Base-by-base conservation (phyloP, 192 early-diverging fungal species). In the Backusella westeae region DNA sequence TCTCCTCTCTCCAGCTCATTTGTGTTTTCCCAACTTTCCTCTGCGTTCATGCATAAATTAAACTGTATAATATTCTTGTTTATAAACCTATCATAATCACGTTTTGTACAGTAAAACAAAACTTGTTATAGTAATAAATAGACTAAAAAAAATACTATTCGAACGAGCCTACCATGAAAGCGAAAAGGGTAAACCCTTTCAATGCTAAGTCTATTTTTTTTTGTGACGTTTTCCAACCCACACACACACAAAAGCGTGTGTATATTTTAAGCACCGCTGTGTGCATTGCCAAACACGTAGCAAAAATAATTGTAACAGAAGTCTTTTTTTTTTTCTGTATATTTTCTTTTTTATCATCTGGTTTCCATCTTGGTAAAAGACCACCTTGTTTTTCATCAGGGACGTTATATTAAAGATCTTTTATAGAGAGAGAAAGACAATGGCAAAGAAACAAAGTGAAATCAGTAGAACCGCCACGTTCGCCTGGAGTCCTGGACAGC, bases 401-500 rank as follows among this genome's bases (percentile, higher is more conserved):
- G 4, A 9, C 2, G 3, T 38, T 38, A 70, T 46, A 71, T 23
- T 35, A n/a, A 36, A 68, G 0, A 10, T 0, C 21, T 59, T 59
- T 23, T 63, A 63, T 26, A 29, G 23, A 23, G 10, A 59, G n/a
- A 23, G 26, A 56, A n/a, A 26, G 5, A 65, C 52, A 63, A 79
- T 79, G 78, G 78, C 71, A 52, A 88, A 86, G 84, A 88, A 84
- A 71, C 83, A 89, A 72, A 91, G 86, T 69, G 86, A 86, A 75
- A 84, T 94, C 67, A 86, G 90, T 75, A 90, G 94, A 75, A 97
- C 96, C 23, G 93, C 96, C 6, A 95, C 94, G 12, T 86, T 95
- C 67, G 94, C 95, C 17, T 98, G 98, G 98, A 87, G 91, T 35
- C 93, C 92, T 15, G 86, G 87, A 52, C 92, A 94, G 76, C 87